phyloP scores from a whole-genome alignment of 345 rosid species.

The Ricinus communis region DNA sequence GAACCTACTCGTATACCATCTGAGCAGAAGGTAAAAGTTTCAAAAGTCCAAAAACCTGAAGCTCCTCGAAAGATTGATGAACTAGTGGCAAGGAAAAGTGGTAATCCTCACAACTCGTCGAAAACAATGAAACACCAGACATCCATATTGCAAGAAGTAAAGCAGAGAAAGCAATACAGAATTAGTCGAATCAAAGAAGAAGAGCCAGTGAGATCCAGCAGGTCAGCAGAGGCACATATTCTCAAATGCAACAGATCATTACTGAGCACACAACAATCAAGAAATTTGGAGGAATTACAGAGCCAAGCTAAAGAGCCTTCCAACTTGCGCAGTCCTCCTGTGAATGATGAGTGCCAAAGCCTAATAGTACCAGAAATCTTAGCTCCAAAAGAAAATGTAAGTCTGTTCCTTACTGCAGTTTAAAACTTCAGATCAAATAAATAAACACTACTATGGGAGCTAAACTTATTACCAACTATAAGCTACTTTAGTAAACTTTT shows the following conservation, averaged over 20 bases:
- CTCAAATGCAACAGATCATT: conserved; percentile 26
- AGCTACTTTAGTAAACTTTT: neutral
- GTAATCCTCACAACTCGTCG: conserved; percentile 26
- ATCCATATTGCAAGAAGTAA: conserved; percentile 37
- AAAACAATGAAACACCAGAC: conserved; percentile 36
- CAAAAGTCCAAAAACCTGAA: conserved; percentile 29
- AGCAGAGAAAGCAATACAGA: conserved; percentile 35
- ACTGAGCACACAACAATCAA: conserved; percentile 28
- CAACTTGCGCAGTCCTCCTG: conserved; percentile 14
- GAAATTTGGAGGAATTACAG: conserved; percentile 24
- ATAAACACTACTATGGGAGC: neutral
- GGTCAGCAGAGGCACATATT: conserved; percentile 31
- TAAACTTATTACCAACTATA: neutral
- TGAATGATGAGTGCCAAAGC: conserved; percentile 26
- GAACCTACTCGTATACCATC: conserved; percentile 28
- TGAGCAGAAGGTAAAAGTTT: conserved; percentile 27
- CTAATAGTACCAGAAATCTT: conserved; percentile 31
- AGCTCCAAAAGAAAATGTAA: conserved; percentile 46
- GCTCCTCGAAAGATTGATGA: conserved; percentile 41
- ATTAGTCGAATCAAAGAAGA: conserved; percentile 24
- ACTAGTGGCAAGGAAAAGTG: conserved; percentile 35
- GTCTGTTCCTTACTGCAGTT: conserved; percentile 21
- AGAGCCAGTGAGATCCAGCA: conserved; percentile 28
- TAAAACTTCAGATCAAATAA: neutral
- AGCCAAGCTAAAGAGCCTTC: conserved; percentile 39